Percentiles rank a stretch among this genome's conserved stretches.
phyloP scores from a whole-genome alignment of 441 rosid genomes.

The Brassica hybrid region DNA sequence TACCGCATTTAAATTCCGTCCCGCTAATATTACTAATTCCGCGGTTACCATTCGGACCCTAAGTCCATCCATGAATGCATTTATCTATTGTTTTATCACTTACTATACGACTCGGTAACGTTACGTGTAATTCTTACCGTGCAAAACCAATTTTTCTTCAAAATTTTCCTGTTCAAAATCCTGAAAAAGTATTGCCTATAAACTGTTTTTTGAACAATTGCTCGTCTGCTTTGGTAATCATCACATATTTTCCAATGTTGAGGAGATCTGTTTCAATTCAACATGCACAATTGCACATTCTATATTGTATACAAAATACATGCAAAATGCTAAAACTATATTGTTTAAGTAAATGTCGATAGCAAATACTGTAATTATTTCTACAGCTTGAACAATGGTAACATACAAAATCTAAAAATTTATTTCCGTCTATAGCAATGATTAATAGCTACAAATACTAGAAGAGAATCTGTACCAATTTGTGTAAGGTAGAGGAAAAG shows the following conservation, averaged over 20 bases:
- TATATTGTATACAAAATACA: background rate
- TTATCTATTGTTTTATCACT: background rate
- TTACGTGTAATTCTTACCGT: too few relatives aligned
- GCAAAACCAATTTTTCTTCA: background rate
- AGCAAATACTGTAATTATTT: background rate
- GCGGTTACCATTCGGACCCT: too few relatives aligned
- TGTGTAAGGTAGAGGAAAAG: background rate
- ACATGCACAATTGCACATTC: background rate
- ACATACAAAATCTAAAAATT: background rate
- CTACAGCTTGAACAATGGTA: background rate
- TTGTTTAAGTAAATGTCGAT: background rate
- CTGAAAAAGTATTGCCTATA: background rate
- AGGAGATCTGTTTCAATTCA: background rate
- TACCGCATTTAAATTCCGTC: too few relatives aligned
- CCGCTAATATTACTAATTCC: too few relatives aligned
- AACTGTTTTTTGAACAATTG: background rate
- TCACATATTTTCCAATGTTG: background rate
- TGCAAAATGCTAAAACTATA: background rate
- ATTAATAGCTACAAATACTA: background rate
- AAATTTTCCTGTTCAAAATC: background rate
- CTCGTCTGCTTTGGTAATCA: background rate
- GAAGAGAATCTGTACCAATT: slow-evolving; percentile 22
- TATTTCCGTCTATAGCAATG: background rate
- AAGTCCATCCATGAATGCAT: background rate
- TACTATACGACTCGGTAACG: background rate